Evolutionary conservation across 1,284 basidiomycete species (phyloP).

Genomic region (Ceratorhiza oryzae-sativae): DNA sequence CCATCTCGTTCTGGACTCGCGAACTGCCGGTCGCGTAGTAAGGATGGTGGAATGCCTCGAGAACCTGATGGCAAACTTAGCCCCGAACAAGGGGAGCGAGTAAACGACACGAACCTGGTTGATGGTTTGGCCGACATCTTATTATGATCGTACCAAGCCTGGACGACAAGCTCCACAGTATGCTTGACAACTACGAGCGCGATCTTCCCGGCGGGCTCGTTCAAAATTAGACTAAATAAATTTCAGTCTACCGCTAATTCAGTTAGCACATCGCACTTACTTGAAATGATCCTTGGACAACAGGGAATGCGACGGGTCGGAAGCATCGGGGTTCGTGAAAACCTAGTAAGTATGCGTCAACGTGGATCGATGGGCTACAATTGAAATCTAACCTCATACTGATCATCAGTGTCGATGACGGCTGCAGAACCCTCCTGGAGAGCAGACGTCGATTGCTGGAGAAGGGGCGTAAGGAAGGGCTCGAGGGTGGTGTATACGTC

Average conservation of each 20-base stretch:
- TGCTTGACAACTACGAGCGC: slow-evolving; percentile 71
- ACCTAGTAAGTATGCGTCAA: slow-evolving; percentile 53
- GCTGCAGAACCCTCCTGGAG: slow-evolving; percentile 70
- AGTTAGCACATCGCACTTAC: slow-evolving; percentile 9
- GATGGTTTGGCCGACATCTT: slow-evolving; percentile 59
- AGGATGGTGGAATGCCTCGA: slow-evolving; percentile 74
- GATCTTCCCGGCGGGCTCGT: slow-evolving; percentile 76
- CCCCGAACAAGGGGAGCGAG: background rate
- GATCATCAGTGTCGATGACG: slow-evolving; percentile 74
- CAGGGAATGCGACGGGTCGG: slow-evolving; percentile 75
- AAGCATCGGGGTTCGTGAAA: slow-evolving; percentile 72
- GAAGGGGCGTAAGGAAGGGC: slow-evolving; percentile 66
- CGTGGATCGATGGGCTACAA: slow-evolving; percentile 4
- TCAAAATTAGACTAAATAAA: slow-evolving; percentile 59
- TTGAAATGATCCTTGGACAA: slow-evolving; percentile 72
- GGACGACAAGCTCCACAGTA: slow-evolving; percentile 67
- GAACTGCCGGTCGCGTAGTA: slow-evolving; percentile 65
- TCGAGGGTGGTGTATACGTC: slow-evolving; percentile 77
- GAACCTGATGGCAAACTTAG: slow-evolving; percentile 53
- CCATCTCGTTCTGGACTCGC: slow-evolving; percentile 71
- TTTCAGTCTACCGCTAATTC: background rate
- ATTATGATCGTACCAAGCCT: slow-evolving; percentile 63
- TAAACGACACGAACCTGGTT: slow-evolving; percentile 52
- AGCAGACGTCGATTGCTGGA: slow-evolving; percentile 63
- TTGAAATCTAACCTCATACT: slow-evolving; percentile 60